Evolutionary conservation across 768 basidiomycete genomes (phyloP).

Genomic region (Termitomyces sp.): DNA sequence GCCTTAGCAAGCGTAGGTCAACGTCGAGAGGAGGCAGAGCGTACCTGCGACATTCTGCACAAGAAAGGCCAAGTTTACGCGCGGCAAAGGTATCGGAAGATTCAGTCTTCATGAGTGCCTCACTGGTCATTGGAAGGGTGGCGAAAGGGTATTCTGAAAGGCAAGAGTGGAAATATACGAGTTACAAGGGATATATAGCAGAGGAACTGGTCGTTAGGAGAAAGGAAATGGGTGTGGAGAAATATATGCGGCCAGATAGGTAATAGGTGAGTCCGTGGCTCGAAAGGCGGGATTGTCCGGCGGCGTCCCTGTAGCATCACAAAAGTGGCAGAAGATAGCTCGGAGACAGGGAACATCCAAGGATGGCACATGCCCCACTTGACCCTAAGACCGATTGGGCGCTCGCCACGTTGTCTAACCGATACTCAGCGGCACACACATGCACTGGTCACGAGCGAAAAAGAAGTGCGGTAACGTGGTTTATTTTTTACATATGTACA

Average conservation of each 20-base stretch:
- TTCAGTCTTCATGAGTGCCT: conserved; percentile 4
- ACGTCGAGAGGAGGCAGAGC: neutral
- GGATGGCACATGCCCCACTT: neutral
- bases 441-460: neutral
- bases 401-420: neutral
- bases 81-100: conserved; percentile 14
- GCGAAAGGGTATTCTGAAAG: neutral
- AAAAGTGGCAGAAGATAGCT: neutral
- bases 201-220: neutral
- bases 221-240: neutral
- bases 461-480: neutral
- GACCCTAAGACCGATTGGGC: neutral
- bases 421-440: neutral
- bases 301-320: neutral
- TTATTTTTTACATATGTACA: neutral
- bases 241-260: neutral
- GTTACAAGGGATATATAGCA: neutral
- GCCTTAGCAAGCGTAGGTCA: neutral
- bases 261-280: neutral
- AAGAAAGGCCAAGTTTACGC: conserved; percentile 42
- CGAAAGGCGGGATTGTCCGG: conserved; percentile 11
- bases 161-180: neutral
- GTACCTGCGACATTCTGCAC: conserved; percentile 51
- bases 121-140: neutral
- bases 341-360: neutral